A percentile compares a stretch with the other conserved stretches of the same genome.
phyloP scores from a whole-genome alignment of 345 rosid genomes.

The Melaleuca quinquenervia region DNA sequence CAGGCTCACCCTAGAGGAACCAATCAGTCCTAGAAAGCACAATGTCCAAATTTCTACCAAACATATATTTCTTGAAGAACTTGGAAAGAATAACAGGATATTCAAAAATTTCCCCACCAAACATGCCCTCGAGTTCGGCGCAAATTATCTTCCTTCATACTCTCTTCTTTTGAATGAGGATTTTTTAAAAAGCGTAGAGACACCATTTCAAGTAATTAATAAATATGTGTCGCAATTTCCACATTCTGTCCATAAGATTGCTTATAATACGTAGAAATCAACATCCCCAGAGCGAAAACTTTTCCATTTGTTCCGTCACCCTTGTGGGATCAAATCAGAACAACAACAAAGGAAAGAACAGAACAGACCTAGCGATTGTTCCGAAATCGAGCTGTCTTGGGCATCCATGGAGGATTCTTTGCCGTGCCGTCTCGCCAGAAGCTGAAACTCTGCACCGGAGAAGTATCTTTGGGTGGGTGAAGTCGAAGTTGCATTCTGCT shows the following conservation, averaged over 20 bases:
- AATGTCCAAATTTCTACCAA: neutral
- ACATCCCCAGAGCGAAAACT: too few species aligned
- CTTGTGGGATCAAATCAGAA: neutral
- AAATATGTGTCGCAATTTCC: neutral
- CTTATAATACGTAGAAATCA: neutral
- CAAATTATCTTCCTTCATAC: too few species aligned
- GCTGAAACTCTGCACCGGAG: neutral
- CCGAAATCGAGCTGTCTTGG: neutral
- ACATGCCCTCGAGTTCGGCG: too few species aligned
- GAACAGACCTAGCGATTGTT: neutral
- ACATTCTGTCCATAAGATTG: neutral
- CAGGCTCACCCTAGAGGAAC: too few species aligned
- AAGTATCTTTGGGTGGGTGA: too few species aligned
- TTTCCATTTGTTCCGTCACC: neutral
- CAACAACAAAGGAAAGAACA: neutral
- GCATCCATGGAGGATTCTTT: neutral
- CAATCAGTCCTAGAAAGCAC: too few species aligned
- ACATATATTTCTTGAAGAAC: neutral
- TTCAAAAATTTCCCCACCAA: too few species aligned
- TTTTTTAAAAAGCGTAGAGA: too few species aligned
- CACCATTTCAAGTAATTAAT: too few species aligned
- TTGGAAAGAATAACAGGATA: neutral
- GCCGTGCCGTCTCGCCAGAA: neutral
- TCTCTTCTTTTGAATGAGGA: too few species aligned
- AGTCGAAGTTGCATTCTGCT: too few species aligned